Evolutionary conservation across 257 asterid genomes (phyloP).

Genomic region (Solanum clarkiae): DNA sequence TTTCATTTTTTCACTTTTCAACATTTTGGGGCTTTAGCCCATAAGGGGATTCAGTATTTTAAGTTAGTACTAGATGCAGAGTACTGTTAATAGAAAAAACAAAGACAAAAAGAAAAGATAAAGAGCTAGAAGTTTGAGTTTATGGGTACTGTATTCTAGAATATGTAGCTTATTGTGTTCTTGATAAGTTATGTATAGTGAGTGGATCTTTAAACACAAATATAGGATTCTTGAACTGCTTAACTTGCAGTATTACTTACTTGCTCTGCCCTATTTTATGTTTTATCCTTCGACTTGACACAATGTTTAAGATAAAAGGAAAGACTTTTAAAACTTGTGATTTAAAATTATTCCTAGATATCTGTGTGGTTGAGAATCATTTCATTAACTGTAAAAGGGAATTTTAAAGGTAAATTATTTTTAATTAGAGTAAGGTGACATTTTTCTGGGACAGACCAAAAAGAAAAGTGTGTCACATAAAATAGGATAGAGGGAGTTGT

Average conservation of each 20-base stretch:
- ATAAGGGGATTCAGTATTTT: background rate
- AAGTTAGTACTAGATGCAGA: background rate
- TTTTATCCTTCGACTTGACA: no score
- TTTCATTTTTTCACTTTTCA: background rate
- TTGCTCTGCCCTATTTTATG: background rate
- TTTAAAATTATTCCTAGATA: no score
- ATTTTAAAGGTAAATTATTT: no score
- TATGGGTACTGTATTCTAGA: background rate
- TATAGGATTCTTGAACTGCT: background rate
- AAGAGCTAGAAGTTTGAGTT: background rate
- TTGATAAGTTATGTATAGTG: background rate
- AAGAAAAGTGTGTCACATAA: no score
- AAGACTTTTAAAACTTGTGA: no score
- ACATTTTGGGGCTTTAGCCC: background rate
- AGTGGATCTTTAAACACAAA: background rate
- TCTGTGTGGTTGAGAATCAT: no score
- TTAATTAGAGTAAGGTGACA: no score
- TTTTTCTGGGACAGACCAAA: no score
- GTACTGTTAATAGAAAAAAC: background rate
- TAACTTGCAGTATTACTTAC: background rate
- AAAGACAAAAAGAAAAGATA: background rate
- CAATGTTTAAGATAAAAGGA: no score
- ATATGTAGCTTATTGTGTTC: background rate
- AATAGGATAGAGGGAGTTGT: no score
- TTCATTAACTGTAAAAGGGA: no score